Evolutionary conservation across 306 rosid genomes (phyloP), one percentile per base, ranked within the genome.

Genomic region (Sechiopsis laciniata): DNA sequence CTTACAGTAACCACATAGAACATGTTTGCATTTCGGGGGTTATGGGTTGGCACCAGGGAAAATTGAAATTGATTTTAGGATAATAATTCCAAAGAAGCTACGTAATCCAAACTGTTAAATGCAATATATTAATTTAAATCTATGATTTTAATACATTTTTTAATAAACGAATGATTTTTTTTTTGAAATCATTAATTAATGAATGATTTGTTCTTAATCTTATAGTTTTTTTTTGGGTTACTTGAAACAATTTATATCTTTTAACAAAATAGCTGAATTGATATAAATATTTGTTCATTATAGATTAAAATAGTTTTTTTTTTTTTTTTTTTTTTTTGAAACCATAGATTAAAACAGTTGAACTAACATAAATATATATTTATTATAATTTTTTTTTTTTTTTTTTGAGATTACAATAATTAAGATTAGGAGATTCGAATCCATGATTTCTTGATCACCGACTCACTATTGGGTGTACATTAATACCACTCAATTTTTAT

Each of bases 1-100:
- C 20, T 20, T 10, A 45, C 9, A 20, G 26, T 13, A 20, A 22
- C 21, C 73, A 48, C 73, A 57, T 68, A 21, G 42, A 69, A 53
- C 58, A 69, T 48, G 73, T 22, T 69, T 69, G 45, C 73, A 48
- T 14, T 48, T 69, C 48, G 48, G 55, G 73, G 4, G 54, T 57
- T 22, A 68, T 46, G 73, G 58, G 73, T 50, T 46, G 73, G 57
- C 56, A 50, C 54, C 22, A 0, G 57, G 57, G 58, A 48, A 68
- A 57, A 68, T 68, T 17, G 4, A 22, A 22, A 0, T 68, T 68
- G 0, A 22, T 68, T 20, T 67, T 46, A 48, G 0, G 8, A 68
- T 14, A 48, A 46, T 68, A 68, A 46, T 48, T 10, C 17, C 73
- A 48, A 65, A 68, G 6, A 46, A 22, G 1, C 2, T 69, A 69